Percentiles rank a stretch among this genome's conserved stretches.
These are phyloP conservation scores for Exophiala spinifera DNA, from an alignment of 2,329 filamentous ascomycete species.

Conservation along the genomic window DNA sequence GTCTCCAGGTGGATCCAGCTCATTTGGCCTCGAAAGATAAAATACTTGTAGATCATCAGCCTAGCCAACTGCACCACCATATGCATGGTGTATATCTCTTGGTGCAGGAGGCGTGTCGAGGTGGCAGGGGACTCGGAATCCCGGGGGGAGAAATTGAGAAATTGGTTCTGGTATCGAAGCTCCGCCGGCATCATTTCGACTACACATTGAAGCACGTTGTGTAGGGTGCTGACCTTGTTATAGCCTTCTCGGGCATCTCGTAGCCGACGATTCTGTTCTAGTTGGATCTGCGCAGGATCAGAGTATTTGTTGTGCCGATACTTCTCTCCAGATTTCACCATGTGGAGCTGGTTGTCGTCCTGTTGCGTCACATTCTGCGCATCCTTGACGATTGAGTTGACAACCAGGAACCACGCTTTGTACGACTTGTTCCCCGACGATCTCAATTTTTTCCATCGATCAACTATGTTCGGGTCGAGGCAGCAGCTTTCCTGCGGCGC, in stretches of 20 bases:
- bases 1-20: constrained; percentile 6
- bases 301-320: neutral
- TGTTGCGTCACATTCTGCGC: constrained; percentile 36
- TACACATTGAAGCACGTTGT: constrained; percentile 24
- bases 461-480: constrained; percentile 31
- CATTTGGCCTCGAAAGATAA: constrained; percentile 28
- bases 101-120: constrained; percentile 16
- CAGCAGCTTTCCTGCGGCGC: constrained; percentile 29
- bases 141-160: constrained; percentile 32
- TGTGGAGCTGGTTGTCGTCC: constrained; percentile 14
- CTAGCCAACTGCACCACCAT: constrained; percentile 37
- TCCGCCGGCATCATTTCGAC: constrained; percentile 32
- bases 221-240: constrained; percentile 31
- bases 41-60: constrained; percentile 36
- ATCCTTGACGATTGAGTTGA: constrained; percentile 41
- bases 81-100: constrained; percentile 35
- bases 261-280: neutral
- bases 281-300: neutral
- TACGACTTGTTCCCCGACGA: constrained; percentile 34
- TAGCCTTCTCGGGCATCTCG: constrained; percentile 24
- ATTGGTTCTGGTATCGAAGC: constrained; percentile 33
- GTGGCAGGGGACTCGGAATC: neutral
- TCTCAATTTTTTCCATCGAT: constrained; percentile 34
- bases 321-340: constrained; percentile 4
- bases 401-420: constrained; percentile 41